Evolutionary conservation across 2,329 filamentous ascomycete genomes (phyloP).

Genomic region (Epicoccum nigrum): DNA sequence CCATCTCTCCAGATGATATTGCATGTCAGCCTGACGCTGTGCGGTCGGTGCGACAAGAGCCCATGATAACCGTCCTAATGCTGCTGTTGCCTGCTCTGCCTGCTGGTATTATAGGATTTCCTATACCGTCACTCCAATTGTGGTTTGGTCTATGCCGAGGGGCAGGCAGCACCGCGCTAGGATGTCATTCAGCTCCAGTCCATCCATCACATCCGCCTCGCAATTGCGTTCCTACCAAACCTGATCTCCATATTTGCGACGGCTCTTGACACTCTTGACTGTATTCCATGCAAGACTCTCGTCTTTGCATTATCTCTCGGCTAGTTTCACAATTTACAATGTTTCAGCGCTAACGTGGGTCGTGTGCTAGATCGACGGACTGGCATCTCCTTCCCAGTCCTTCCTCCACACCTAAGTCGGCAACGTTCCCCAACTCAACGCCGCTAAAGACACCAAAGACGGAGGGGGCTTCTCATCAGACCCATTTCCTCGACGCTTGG

Average conservation of each 20-base stretch:
- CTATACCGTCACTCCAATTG: slow-evolving; percentile 25
- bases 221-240: slow-evolving; percentile 26
- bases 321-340: slow-evolving; percentile 27
- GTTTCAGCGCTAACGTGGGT: slow-evolving; percentile 44
- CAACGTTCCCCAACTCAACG: slow-evolving; percentile 47
- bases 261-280: background rate
- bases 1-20: background rate
- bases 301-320: slow-evolving; percentile 1
- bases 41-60: slow-evolving; percentile 21
- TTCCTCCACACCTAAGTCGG: slow-evolving; percentile 55
- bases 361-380: slow-evolving; percentile 50
- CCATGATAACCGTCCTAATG: slow-evolving; percentile 13
- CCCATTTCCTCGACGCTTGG: slow-evolving; percentile 59
- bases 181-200: slow-evolving; percentile 30
- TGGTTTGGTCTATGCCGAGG: slow-evolving; percentile 38
- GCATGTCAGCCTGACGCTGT: background rate
- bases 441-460: slow-evolving; percentile 54
- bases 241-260: slow-evolving; percentile 3
- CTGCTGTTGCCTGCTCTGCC: slow-evolving; percentile 33
- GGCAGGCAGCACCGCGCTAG: slow-evolving; percentile 47
- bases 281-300: background rate
- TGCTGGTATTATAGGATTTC: slow-evolving; percentile 23
- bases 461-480: slow-evolving; percentile 46
- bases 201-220: slow-evolving; percentile 33
- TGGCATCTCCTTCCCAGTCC: slow-evolving; percentile 60